Evolutionary conservation across 163 green algal genomes (phyloP), one percentile per base, ranked within the genome.

Genomic region (Scenedesmus sp.): DNA sequence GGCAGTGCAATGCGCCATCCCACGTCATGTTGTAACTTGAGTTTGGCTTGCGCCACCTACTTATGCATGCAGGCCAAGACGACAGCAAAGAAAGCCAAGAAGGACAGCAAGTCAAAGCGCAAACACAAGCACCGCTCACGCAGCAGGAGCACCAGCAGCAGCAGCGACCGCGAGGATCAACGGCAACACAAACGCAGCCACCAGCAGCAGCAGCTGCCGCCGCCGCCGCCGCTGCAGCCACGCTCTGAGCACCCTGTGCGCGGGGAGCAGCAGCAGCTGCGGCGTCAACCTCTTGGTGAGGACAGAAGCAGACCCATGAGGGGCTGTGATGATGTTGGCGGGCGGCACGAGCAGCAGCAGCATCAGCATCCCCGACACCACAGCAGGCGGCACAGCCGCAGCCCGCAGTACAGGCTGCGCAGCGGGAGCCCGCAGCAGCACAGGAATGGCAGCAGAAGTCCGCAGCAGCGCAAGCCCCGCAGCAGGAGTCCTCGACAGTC

Each of bases 181-280:
- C 68, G 33, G 61, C 68, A 82, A 10, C n/a, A 82, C 30, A 46
- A 33, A 20, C 20, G 56, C 83, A 56, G 53, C 53, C 59, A 37
- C 4, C 18, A 84, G n/a, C 37, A 76, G n/a, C 44, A 22, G 44
- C 44, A 51, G 83, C 59, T 37, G 51, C 51, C 22, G 4, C 61
- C 43, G 44, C 43, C 43, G 26, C 43, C 79, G 12, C 43, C 24
- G 42, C 3, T 33, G 79, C 43, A 59, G 79, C 43, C 79, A 72
- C 81, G 51, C n/a, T 26, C 30, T n/a, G n/a, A 30, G 81, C 81
- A 72, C 20, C 49, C n/a, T 7, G 26, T 2, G n/a, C 49, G 30
- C 22, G 30, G 33, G 81, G n/a, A 78, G 56, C 18, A 86, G 86
- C 86, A 70, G 86, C 72, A 72, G 73, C 86, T 24, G 40, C 51